Conservation (phyloP, 169 alveolate genomes). For the Blepharisma undulans region DNA sequence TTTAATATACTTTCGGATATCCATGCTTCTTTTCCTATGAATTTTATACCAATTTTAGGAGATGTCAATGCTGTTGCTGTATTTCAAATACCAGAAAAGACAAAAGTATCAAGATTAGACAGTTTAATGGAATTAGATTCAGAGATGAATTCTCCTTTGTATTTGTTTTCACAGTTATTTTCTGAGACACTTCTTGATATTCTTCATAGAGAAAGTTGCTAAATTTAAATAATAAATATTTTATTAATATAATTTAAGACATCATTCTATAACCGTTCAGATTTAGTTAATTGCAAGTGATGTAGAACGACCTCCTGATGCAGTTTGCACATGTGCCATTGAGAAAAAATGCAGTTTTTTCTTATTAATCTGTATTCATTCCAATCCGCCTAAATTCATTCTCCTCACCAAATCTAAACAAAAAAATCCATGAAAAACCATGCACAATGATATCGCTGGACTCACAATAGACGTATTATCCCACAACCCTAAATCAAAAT, state of each 20-base stretch:
- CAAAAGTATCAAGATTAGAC: background rate
- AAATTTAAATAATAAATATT: too few relatives aligned
- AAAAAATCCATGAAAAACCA: background rate
- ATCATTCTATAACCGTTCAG: background rate
- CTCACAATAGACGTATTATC: background rate
- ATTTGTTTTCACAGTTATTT: background rate
- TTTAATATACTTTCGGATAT: background rate
- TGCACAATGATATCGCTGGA: background rate
- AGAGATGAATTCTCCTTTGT: background rate
- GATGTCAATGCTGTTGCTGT: background rate
- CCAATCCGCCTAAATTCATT: background rate
- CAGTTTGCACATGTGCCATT: background rate
- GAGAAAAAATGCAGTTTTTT: background rate
- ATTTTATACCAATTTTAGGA: background rate
- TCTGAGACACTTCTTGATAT: background rate
- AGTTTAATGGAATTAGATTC: background rate
- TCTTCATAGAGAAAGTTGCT: background rate
- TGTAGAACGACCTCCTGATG: background rate
- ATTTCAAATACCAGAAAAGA: background rate
- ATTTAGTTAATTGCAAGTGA: background rate
- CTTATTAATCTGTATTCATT: background rate
- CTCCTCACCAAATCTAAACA: background rate
- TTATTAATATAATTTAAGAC: too few relatives aligned
- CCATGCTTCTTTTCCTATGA: background rate
- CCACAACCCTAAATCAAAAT: background rate